These are phyloP conservation scores for barrel medic (Medicago truncatula) DNA, from an alignment of 306 rosid genomes.

Conservation along the genomic window DNA sequence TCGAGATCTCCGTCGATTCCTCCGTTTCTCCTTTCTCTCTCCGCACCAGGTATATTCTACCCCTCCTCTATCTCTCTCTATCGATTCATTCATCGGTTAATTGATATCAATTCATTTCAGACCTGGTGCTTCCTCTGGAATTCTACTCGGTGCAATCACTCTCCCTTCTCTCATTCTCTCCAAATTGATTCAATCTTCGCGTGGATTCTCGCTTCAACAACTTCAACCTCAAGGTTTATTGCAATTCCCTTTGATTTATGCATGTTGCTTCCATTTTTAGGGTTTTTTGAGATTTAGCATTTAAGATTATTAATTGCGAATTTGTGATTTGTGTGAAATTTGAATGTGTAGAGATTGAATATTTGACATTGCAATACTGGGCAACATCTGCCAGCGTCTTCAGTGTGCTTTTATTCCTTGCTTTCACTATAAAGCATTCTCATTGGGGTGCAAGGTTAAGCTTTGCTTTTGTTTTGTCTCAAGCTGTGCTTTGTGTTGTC, in stretches of 20 bases:
- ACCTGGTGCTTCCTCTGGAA: slow-evolving; percentile 84
- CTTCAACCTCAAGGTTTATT: slow-evolving; percentile 61
- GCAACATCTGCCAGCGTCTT: slow-evolving; percentile 76
- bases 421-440: slow-evolving; percentile 42
- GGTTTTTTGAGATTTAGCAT: background rate
- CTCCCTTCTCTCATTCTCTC: slow-evolving; percentile 83
- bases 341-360: slow-evolving; percentile 66
- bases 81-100: background rate
- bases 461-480: slow-evolving; percentile 53
- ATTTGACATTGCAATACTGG: slow-evolving; percentile 88
- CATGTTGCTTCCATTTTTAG: background rate
- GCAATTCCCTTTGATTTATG: background rate
- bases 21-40: slow-evolving; percentile 51
- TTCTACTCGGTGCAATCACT: slow-evolving; percentile 77
- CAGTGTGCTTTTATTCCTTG: slow-evolving; percentile 65
- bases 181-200: slow-evolving; percentile 67
- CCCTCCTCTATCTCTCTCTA: background rate
- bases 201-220: slow-evolving; percentile 61
- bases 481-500: slow-evolving; percentile 49
- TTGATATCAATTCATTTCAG: slow-evolving; percentile 51
- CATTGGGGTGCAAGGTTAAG: slow-evolving; percentile 57
- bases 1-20: slow-evolving; percentile 73
- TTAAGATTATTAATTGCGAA: background rate
- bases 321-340: slow-evolving; percentile 36
- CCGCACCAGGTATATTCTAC: slow-evolving; percentile 66